Evolutionary conservation across 345 rosid species (phyloP), one percentile per base, ranked within the genome.

Genomic region (Salix koriyanagi): DNA sequence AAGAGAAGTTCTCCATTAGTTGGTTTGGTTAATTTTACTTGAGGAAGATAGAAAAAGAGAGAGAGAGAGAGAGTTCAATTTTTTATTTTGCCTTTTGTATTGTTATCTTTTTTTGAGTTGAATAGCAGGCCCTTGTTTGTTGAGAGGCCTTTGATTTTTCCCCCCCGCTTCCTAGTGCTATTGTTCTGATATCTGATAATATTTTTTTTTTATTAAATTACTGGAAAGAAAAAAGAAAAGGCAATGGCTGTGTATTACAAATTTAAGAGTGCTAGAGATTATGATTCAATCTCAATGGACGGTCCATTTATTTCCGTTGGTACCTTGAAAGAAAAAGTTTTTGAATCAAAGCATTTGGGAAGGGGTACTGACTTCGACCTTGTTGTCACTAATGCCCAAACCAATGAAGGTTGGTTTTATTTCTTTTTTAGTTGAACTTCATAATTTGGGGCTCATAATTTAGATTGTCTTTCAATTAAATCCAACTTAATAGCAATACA

Each of bases 181-280:
- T 69, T 41, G 19, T 34, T 37, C 34, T 48, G 37, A 25, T 61
- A 39, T 72, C 64, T 25, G 6, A 62, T 44, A 58, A 3, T 4
- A 23, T 42, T 58, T 77, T 39, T 30, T 23, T 70, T 52, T 18
- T 65, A 21, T 65, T 28, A 28, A 42, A 34, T 60, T 39, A 46
- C 41, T 23, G 9, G 28, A 58, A 58, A 42, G 28, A 67, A 67
- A 78, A 23, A 71, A 30, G 28, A 44, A 30, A 52, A 67, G 67
- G 41, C 64, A 78, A 96, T 96, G 99, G 97, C 99, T 80, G 97
- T 96, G 48, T 92, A 94, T 90, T 96, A 94, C 90, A 96, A 96
- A 87, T 96, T 94, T 88, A 94, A 96, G 94, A 96, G 99, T 90
- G 99, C 99, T 71, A 89, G 88, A 93, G 98, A 88, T 83, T 96